Evolutionary conservation across 495 filamentous ascomycete genomes (phyloP), one percentile per base, ranked within the genome.

Genomic region (Apodospora peruviana): DNA sequence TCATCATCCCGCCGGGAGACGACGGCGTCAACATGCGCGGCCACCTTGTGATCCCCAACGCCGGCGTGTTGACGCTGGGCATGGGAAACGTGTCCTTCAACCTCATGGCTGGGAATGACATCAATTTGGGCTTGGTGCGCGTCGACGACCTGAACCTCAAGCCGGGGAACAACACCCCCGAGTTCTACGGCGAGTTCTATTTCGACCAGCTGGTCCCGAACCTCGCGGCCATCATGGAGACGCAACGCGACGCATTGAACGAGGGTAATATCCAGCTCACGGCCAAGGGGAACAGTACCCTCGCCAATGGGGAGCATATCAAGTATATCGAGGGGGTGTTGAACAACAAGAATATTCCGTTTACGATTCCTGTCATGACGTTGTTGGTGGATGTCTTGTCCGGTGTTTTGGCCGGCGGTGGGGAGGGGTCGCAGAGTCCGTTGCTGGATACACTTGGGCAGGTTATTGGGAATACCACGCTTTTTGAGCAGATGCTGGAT

Each of bases 21-120:
- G 64, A 75, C 32, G 73, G 75, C 12, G 55, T 52, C 40, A 69
- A 69, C 45, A 55, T 69, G 45, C 51, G 53, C 41, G 66, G 66
- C 9, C 21, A 63, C 44, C 45, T 71, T 3, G 71, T 59, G 35
- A 51, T 78, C 7, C 75, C 73, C 3, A 76, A 78, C 48, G 65
- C 66, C 34, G 73, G 69, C 18, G 61, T 72, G 7, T 52, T 76
- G 23, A 71, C 70, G 2, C 70, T 78, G 21, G 69, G 66, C 0
- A 53, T 78, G 50, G 74, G 73, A n/a, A 70, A 75, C 51, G 59
- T 74, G 16, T 69, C 72, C 0, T 55, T 77, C 10, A 68, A 76
- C 44, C 46, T 75, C 24, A 58, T 60, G 48, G 65, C 64, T 5
- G 64, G 61, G 8, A 60, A 70, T 25, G n/a, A n/a, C n/a, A 24